Evolutionary conservation across 2,329 filamentous ascomycete species (phyloP).

Genomic region (Scleromitrula shiraiana): DNA sequence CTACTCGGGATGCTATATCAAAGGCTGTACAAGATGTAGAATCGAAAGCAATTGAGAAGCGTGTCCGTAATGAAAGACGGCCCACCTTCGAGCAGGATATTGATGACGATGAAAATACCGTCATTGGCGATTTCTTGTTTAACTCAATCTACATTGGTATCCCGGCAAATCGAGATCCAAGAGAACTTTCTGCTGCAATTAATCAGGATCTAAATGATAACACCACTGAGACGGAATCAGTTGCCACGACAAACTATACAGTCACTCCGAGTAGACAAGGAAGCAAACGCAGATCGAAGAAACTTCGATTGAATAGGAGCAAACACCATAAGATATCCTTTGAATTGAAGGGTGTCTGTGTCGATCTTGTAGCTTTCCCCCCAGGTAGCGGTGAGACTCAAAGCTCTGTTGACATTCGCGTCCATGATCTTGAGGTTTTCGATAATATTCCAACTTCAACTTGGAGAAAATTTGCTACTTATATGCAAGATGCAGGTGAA

Average conservation of each 20-base stretch:
- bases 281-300: constrained; percentile 36
- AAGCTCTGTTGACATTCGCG: constrained; percentile 76
- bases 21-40: constrained; percentile 87
- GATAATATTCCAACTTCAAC: constrained; percentile 93
- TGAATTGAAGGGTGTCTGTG: constrained; percentile 76
- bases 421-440: constrained; percentile 80
- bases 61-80: constrained; percentile 49
- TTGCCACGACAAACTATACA: constrained; percentile 67
- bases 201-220: constrained; percentile 83
- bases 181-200: constrained; percentile 73
- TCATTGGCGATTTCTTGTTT: constrained; percentile 92
- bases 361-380: constrained; percentile 75
- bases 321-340: constrained; percentile 93
- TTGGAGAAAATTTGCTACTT: constrained; percentile 97
- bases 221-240: constrained; percentile 80
- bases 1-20: constrained; percentile 76
- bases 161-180: constrained; percentile 75
- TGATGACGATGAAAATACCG: constrained; percentile 74
- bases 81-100: constrained; percentile 54
- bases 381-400: constrained; percentile 71
- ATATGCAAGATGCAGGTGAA: constrained; percentile 79
- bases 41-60: constrained; percentile 68
- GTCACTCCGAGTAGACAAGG: constrained; percentile 46
- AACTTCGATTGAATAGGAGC: constrained; percentile 71
- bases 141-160: constrained; percentile 98